A percentile compares a stretch with the other conserved stretches of the same genome.
These are phyloP conservation scores for Cryptococcus hybrid DNA, from an alignment of 1,284 basidiomycete species.

Conservation along the genomic window DNA sequence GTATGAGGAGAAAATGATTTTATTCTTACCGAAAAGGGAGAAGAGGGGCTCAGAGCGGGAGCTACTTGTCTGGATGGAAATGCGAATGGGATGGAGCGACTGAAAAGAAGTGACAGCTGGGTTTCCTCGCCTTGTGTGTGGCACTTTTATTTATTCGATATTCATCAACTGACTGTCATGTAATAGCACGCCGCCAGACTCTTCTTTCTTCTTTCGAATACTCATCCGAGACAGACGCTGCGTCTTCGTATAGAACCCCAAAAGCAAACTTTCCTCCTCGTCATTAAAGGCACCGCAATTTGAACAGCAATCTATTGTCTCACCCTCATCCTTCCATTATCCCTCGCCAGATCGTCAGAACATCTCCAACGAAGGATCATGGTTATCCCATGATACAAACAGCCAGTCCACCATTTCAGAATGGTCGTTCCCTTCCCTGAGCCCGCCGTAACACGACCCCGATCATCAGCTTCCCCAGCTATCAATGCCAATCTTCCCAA, in stretches of 20 bases:
- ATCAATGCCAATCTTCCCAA: constrained; percentile 10
- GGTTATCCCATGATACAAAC: constrained; percentile 28
- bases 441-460: constrained; percentile 16
- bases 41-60: neutral
- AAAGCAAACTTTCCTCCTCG: constrained; percentile 2
- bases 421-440: constrained; percentile 26
- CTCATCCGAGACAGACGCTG: constrained; percentile 9
- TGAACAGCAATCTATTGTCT: neutral
- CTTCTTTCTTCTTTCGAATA: constrained; percentile 25
- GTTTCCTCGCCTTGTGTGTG: constrained; percentile 30
- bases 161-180: neutral
- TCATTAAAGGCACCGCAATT: neutral
- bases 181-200: constrained; percentile 13
- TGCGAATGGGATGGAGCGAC: constrained; percentile 6
- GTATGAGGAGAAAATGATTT: constrained; percentile 8
- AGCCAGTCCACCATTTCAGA: constrained; percentile 23
- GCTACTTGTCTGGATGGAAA: neutral
- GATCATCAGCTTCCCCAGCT: constrained; percentile 9
- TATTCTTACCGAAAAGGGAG: neutral
- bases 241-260: constrained; percentile 11
- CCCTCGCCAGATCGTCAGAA: constrained; percentile 7
- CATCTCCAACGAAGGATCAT: constrained; percentile 16
- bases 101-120: constrained; percentile 18
- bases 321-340: constrained; percentile 1
- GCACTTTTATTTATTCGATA: neutral